Base-by-base conservation (phyloP, 1,284 basidiomycete genomes). In the Ustilago nuda region DNA sequence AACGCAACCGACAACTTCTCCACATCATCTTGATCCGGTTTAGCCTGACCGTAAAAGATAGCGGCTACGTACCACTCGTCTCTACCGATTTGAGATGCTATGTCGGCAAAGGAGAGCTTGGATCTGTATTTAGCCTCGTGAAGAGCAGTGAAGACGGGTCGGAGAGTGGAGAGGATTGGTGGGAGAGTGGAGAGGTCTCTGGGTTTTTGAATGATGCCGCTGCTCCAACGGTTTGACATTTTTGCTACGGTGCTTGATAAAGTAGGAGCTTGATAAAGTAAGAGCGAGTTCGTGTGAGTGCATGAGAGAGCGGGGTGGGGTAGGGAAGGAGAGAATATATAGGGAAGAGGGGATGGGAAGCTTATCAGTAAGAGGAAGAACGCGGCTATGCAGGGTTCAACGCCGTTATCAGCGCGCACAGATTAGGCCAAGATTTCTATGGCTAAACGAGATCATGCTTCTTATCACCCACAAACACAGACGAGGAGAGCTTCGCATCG, bases 1-100 rank as follows among this genome's bases (percentile, higher is more conserved):
- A 83, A 76, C 0, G 62, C 58, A 11, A 75, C 54, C 11, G 53
- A 32, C n/a, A 84, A 69, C 43, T 66, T 73, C 27, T 63, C 56
- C 11, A 83, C 32, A 23, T 83, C 83, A 15, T 56, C 33, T 0
- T 43, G 4, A 19, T 79, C 79, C 2, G 83, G 83, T 54, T 83
- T 82, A 32, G 82, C 83, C 45, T 84, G 83, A 17, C 82, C 83
- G 55, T 83, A 84, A 43, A 82, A 82, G 68, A 81, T 74, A 27
- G 69, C 82, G 3, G 82, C 82, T 3, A 76, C 70, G 71, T 80
- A 84, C 71, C 76, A 76, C 56, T 84, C 82, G 65, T 74, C 74
- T 13, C 82, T 35, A 4, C 72, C 74, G 30, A 83, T 63, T n/a
- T 58, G 53, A 45, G 74, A 48, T 23, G 81, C 78, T 33, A 84